Evolutionary conservation across 495 filamentous ascomycete species (phyloP), one percentile per base, ranked within the genome.

Genomic region (Tuber borchii): DNA sequence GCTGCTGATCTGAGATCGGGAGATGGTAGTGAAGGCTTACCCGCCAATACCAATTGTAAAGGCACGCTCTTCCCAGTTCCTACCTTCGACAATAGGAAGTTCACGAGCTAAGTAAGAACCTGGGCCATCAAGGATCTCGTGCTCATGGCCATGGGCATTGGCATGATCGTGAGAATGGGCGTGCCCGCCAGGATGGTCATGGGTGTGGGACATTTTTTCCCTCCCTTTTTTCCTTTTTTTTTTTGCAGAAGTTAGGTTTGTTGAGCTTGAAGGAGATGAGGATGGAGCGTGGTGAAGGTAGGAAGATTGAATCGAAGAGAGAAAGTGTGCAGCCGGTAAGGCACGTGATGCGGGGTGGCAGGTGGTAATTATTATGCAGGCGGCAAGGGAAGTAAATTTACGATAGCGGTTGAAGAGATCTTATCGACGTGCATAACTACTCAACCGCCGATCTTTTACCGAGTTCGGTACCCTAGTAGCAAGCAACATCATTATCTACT

Each of bases 21-120:
- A 51, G 10, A 48, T 12, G 2, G 1, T 71, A 31, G 19, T 17
- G 56, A 69, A 48, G 31, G 88, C 90, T 76, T 88, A 97, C 95
- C 95, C 95, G 85, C 95, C 95, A 83, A 98, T 98, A 39, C 95
- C 95, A 76, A 98, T 87, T 26, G 95, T 98, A 79, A 97, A 99
- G 34, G 95, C 95, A 43, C 95, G 87, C 78, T 97, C 94, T 61
- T 88, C 88, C 93, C 94, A 99, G 84, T 94, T 87, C 68, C 95
- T 87, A 39, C 93, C 93, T 77, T 97, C 91, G 76, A 93, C 88
- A 71, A 99, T 89, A 45, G 94, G 95, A 91, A 95, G 93, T 86
- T 98, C 95, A n/a, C 95, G 91, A 75, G 90, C 91, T 12, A 93
- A 84, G 84, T 91, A 98, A 74, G 92, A 95, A 65, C 95, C 95